Evolutionary conservation across 192 early-diverging fungal genomes (phyloP).

Genomic region (Geranomyces variabilis): DNA sequence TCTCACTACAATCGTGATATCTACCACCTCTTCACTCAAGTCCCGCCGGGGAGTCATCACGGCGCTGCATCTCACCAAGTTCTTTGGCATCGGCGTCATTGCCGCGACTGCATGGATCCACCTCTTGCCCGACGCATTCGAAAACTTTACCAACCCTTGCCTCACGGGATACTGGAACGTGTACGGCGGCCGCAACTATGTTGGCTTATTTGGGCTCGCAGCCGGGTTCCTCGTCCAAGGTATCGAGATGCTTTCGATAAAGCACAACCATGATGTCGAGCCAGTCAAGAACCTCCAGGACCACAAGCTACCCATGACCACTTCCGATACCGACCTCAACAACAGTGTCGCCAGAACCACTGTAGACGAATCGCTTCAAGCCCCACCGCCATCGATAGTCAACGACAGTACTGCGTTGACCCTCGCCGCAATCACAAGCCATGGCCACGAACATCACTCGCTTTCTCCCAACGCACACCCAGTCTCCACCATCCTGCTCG

Average conservation of each 20-base stretch:
- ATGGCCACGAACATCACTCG: slow-evolving; percentile 14
- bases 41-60: background rate
- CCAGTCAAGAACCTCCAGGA: background rate
- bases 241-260: slow-evolving; percentile 5
- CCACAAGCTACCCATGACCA: background rate
- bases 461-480: slow-evolving; percentile 14
- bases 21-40: background rate
- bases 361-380: background rate
- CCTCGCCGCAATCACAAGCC: background rate
- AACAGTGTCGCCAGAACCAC: background rate
- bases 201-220: slow-evolving; percentile 35
- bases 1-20: background rate
- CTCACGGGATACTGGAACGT: slow-evolving; percentile 15
- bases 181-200: background rate
- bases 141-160: slow-evolving; percentile 37
- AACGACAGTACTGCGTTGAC: background rate
- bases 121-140: slow-evolving; percentile 39
- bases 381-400: background rate
- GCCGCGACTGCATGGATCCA: slow-evolving; percentile 51
- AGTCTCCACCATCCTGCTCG: slow-evolving; percentile 41
- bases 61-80: slow-evolving; percentile 29
- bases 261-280: background rate
- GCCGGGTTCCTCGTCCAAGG: slow-evolving; percentile 39
- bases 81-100: slow-evolving; percentile 59
- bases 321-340: background rate